Evolutionary conservation across 2,329 filamentous ascomycete species (phyloP).

Genomic region (Endocalyx cinctus): DNA sequence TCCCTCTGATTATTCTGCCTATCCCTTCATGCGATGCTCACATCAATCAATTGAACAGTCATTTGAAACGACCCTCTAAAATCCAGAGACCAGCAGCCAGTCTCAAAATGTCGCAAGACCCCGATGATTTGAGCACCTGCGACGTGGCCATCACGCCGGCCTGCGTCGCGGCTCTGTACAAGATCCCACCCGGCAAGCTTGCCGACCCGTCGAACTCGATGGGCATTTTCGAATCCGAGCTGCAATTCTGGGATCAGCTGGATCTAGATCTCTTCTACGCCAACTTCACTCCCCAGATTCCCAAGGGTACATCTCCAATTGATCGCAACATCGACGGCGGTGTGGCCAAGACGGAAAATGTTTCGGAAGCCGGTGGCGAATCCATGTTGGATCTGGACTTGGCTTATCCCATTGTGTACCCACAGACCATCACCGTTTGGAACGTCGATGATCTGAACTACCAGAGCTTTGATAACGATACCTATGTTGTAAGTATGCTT

Average conservation of each 20-base stretch:
- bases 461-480: constrained; percentile 17
- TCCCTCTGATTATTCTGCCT: no score
- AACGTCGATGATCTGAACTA: constrained; percentile 40
- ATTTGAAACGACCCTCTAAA: no score
- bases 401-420: constrained; percentile 34
- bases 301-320: constrained; percentile 26
- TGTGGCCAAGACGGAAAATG: constrained; percentile 1
- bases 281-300: constrained; percentile 15
- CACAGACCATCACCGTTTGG: constrained; percentile 25
- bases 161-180: constrained; percentile 10
- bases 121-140: constrained; percentile 3
- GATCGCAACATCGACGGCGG: constrained; percentile 28
- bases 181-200: constrained; percentile 10
- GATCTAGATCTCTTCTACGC: constrained; percentile 29
- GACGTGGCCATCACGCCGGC: constrained; percentile 6
- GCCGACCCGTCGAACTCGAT: constrained; percentile 13
- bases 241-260: constrained; percentile 25
- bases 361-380: constrained; percentile 25
- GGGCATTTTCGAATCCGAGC: constrained; percentile 29
- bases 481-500: constrained; percentile 4
- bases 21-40: no score
- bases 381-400: constrained; percentile 33
- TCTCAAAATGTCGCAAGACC: not conserved
- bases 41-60: no score
- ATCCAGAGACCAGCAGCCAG: constrained; percentile 1